phyloP scores from a whole-genome alignment of 1,139 yeast genomes.

The Taiozyma sp. region DNA sequence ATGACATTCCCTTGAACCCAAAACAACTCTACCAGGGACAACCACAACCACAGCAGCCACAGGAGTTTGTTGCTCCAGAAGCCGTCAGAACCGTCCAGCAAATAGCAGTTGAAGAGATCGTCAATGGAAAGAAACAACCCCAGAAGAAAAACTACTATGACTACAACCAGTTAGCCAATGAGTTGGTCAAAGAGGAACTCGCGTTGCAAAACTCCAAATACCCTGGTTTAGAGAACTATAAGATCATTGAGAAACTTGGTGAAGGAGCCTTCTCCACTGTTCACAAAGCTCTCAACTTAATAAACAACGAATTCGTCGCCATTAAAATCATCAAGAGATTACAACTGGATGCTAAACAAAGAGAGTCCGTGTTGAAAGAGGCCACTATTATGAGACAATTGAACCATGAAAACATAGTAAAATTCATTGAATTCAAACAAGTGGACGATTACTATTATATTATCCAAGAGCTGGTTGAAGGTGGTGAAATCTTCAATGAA shows the following conservation, averaged over 20 bases:
- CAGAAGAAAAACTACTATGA: slow-evolving; percentile 13
- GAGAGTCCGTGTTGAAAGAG: slow-evolving; percentile 66
- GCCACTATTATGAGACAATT: slow-evolving; percentile 76
- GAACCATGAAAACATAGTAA: slow-evolving; percentile 67
- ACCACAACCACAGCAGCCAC: neutral
- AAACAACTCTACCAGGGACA: neutral
- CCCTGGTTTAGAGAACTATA: slow-evolving; percentile 24
- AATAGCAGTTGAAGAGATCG: neutral
- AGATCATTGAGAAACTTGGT: slow-evolving; percentile 43
- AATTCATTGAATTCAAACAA: slow-evolving; percentile 58
- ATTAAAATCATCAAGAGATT: slow-evolving; percentile 77
- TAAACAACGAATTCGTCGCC: slow-evolving; percentile 54
- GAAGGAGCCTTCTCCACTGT: slow-evolving; percentile 93
- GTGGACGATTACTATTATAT: slow-evolving; percentile 41
- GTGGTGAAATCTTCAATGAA: slow-evolving; percentile 94
- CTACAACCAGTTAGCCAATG: slow-evolving; percentile 22
- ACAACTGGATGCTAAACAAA: slow-evolving; percentile 51
- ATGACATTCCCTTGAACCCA: slow-evolving; percentile 4
- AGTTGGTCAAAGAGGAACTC: slow-evolving; percentile 21
- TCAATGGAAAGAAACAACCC: slow-evolving; percentile 3
- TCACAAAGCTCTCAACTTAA: slow-evolving; percentile 57
- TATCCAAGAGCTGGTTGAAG: slow-evolving; percentile 78
- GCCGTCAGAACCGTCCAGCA: neutral
- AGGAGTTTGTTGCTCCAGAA: neutral
- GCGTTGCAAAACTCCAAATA: slow-evolving; percentile 14